A percentile compares a stretch with the other conserved stretches of the same genome.
Evolutionary conservation across 345 rosid genomes (phyloP).

Genomic region (Brassica napus): DNA sequence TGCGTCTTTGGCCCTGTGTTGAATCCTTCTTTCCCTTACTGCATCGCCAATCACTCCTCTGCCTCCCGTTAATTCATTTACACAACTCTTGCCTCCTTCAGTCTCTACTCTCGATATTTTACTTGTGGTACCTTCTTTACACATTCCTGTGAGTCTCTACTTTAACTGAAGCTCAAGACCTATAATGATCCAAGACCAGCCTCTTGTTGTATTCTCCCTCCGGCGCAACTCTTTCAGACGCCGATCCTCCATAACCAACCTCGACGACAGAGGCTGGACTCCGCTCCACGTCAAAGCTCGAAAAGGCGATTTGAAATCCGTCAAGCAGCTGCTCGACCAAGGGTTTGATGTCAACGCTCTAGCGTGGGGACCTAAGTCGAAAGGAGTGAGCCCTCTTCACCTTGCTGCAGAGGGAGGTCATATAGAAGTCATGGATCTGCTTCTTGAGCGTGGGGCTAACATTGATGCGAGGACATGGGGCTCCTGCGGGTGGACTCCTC

Average conservation of each 20-base stretch:
- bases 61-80: constrained; percentile 53
- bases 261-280: constrained; percentile 94
- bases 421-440: constrained; percentile 80
- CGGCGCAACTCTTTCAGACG: constrained; percentile 62
- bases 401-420: constrained; percentile 99
- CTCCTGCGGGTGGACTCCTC: constrained; percentile 98
- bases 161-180: constrained; percentile 1
- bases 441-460: constrained; percentile 90
- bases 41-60: constrained; percentile 70
- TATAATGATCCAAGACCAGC: constrained; percentile 55
- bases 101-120: constrained; percentile 8
- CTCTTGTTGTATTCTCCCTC: constrained; percentile 43
- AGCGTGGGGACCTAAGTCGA: constrained; percentile 90
- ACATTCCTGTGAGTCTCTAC: constrained; percentile 21
- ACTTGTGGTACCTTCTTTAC: constrained; percentile 14
- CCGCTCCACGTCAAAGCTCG: constrained; percentile 82
- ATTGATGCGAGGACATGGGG: constrained; percentile 95
- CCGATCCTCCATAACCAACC: constrained; percentile 50
- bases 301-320: constrained; percentile 80
- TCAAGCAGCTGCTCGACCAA: constrained; percentile 69
- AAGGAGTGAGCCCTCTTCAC: constrained; percentile 88
- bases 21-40: constrained; percentile 89
- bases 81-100: constrained; percentile 25
- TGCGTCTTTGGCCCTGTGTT: constrained; percentile 87
- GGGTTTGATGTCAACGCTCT: constrained; percentile 82